Evolutionary conservation across 2,329 filamentous ascomycete genomes (phyloP), one percentile per base, ranked within the genome.

Genomic region (Cladosporium cucumerinum): DNA sequence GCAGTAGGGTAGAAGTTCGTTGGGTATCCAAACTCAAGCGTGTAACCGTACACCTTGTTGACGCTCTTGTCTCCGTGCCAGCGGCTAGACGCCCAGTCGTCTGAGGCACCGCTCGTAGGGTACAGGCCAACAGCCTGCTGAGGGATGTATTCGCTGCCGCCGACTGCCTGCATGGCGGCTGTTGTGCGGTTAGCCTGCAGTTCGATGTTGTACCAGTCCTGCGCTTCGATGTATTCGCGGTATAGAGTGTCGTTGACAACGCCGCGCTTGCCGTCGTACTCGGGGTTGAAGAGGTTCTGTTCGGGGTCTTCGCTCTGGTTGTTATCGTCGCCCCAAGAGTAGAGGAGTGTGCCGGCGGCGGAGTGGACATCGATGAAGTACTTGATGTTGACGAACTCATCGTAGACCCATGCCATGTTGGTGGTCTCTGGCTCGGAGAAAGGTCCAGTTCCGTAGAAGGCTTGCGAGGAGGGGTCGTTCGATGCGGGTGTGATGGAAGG

Each of bases 341-440:
- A 86, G 16, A 87, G 74, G 21, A 87, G 76, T 34, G 81, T 77
- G 2, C 82, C 83, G 0, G 79, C 78, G 30, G 78, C 82, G 1
- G 84, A 85, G 78, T 87, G 85, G 52, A 87, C 78, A 67, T 87
- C 85, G 66, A 86, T 75, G 72, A 85, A 85, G 84, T 84, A 87
- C 30, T 81, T 78, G 54, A 87, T 74, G 52, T 80, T 80, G 57
- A 77, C 73, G 73, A 82, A 83, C 30, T 78, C 77, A 68, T 83
- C 79, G 71, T 86, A 76, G 8, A 85, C 73, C 75, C 82, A 85
- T 65, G 81, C 82, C 65, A 86, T 78, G 70, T 81, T 84, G 72
- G 82, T 77, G 2, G 84, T 82, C 76, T 87, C 85, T 0, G 85
- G 77, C 75, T 87, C 85, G 0, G 85, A 87, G 60, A 81, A 80